phyloP scores from a whole-genome alignment of 257 asterid species.

The Petunia secreta region DNA sequence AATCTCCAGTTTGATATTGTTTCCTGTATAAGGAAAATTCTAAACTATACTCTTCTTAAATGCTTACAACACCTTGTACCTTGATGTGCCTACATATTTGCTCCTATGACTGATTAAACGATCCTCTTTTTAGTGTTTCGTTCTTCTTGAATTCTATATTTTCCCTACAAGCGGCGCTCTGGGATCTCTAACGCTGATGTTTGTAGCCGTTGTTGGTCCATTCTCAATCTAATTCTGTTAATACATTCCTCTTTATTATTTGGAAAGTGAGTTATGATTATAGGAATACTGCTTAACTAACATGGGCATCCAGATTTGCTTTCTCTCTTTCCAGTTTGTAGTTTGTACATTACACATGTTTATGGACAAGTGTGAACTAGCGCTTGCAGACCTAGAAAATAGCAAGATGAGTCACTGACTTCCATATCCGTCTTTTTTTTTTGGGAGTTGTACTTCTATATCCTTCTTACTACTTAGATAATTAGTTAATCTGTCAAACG shows the following conservation, averaged over 20 bases:
- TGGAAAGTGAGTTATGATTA: neutral
- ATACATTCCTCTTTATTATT: neutral
- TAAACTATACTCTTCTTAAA: neutral
- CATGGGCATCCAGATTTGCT: neutral
- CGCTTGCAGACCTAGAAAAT: neutral
- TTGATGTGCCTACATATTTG: neutral
- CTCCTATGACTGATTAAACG: neutral
- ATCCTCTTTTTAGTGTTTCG: neutral
- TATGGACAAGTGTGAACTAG: neutral
- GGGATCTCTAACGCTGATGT: neutral
- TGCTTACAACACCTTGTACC: neutral
- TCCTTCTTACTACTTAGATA: neutral
- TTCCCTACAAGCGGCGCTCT: neutral
- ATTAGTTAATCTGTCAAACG: neutral
- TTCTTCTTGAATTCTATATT: neutral
- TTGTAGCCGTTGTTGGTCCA: neutral
- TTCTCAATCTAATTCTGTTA: neutral
- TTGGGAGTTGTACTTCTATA: neutral
- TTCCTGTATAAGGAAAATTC: neutral
- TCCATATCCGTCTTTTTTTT: neutral
- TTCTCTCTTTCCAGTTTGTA: constrained; percentile 2
- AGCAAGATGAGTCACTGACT: neutral
- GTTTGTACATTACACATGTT: neutral
- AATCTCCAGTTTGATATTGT: constrained; percentile 2
- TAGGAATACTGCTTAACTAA: neutral